Base-by-base conservation (phyloP, 345 rosid genomes). In the Carallia pectinifolia region DNA sequence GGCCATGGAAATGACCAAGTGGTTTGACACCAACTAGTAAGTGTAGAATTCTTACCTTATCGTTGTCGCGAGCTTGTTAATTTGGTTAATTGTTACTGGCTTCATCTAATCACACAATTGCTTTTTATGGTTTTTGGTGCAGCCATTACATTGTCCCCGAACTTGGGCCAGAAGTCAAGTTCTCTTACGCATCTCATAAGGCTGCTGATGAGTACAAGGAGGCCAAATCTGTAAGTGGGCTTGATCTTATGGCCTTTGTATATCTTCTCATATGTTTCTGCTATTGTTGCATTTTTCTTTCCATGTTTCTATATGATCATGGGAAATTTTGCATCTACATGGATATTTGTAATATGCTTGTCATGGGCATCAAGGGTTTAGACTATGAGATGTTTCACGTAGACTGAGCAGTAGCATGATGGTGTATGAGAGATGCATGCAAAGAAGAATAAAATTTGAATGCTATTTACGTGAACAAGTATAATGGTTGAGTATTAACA, bases 21-120 rank as follows among this genome's bases (percentile, higher is more conserved):
- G 98, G 98, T 91, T 94, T 67, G 98, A 94, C 86, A 94, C 98
- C 85, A 94, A 94, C 90, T 94, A 94, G 98, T 94, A 79, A 87
- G 98, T 94, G 53, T 19, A 9, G n/a, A 27, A 29, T 12, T 33
- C 29, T 62, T n/a, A 7, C 19, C 47, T 37, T 59, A 10, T 40
- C 30, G 55, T 40, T 63, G 54, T 17, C 0, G 23, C 30, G 56
- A 44, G 1, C 18, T 17, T 19, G 16, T 15, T 12, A 59, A 27
- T 50, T 40, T 23, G 29, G 19, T 23, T 6, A 53, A 12, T 34
- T 23, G 9, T 5, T 19, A 12, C 7, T 64, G 27, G 4, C 10
- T 16, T 29, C 44, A 7, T 7, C 44, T 39, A 7, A 39, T 10
- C 48, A 36, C 9, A 34, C 47, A 55, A 54, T 44, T 53, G 31